Evolutionary conservation across 805 yeast genomes (phyloP).

Genomic region (Danielia reshetovae): DNA sequence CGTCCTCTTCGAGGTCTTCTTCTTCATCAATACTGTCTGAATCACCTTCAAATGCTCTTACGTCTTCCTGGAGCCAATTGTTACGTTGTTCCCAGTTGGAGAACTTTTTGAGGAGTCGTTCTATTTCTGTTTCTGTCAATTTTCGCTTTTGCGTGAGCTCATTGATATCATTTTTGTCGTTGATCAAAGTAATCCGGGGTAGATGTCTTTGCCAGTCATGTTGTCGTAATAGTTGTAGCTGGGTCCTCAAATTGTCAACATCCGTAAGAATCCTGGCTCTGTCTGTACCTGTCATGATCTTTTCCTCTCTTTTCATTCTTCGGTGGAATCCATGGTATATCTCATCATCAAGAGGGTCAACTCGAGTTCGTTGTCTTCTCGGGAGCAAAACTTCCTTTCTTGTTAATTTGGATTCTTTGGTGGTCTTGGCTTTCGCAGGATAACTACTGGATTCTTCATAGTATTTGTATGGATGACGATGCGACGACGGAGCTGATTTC

Average conservation of each 20-base stretch:
- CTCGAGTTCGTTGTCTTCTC: conserved; percentile 17
- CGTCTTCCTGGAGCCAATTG: conserved; percentile 23
- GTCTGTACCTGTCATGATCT: conserved; percentile 53
- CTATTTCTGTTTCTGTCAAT: conserved; percentile 48
- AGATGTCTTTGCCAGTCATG: conserved; percentile 47
- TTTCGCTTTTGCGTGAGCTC: conserved; percentile 52
- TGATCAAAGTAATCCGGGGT: conserved; percentile 46
- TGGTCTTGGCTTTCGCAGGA: too few species aligned
- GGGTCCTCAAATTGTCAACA: conserved; percentile 50
- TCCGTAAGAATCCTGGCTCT: conserved; percentile 50
- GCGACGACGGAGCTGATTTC: conserved; percentile 5
- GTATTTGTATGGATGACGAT: conserved; percentile 11
- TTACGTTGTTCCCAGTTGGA: conserved; percentile 36
- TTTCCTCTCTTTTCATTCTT: conserved; percentile 62
- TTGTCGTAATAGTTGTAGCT: conserved; percentile 34
- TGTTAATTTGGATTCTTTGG: neutral
- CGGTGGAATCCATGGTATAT: conserved; percentile 47
- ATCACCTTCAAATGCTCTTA: conserved; percentile 14
- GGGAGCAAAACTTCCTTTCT: conserved; percentile 10
- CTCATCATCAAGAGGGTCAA: conserved; percentile 45
- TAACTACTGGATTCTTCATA: conserved; percentile 1
- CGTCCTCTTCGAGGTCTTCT: conserved; percentile 15
- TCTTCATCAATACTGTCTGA: conserved; percentile 24
- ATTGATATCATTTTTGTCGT: conserved; percentile 41
- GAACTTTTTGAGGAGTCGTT: conserved; percentile 33